These are phyloP conservation scores for Diplodia mutila DNA, from an alignment of 2,329 filamentous ascomycete species.

Conservation along the genomic window DNA sequence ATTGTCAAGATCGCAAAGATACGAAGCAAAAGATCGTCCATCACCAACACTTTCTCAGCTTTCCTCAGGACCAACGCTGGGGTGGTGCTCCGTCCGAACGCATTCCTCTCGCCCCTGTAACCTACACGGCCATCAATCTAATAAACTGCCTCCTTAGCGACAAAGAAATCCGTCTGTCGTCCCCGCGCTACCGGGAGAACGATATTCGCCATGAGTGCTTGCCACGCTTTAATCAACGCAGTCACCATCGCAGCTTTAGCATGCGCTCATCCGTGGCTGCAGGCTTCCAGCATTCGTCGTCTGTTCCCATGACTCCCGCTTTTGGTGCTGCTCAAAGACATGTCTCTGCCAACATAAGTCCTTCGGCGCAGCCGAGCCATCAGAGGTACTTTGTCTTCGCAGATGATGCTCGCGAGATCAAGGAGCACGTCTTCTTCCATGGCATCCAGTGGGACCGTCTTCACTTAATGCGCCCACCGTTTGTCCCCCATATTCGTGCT, in stretches of 20 bases:
- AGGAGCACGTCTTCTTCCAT: conserved; percentile 82
- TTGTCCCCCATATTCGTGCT: conserved; percentile 70
- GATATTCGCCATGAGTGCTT: conserved; percentile 48
- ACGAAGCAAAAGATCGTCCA: conserved; percentile 87
- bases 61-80: conserved; percentile 63
- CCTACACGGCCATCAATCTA: conserved; percentile 74
- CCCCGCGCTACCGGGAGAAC: conserved; percentile 71
- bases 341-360: conserved; percentile 18
- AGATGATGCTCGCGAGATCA: conserved; percentile 87
- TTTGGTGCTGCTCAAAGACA: conserved; percentile 28
- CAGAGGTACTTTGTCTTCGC: conserved; percentile 69
- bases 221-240: not conserved
- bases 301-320: not conserved
- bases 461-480: conserved; percentile 73
- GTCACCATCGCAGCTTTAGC: conserved; percentile 18
- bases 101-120: conserved; percentile 56
- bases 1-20: conserved; percentile 76
- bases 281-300: not conserved
- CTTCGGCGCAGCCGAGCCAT: conserved; percentile 44
- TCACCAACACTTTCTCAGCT: conserved; percentile 70
- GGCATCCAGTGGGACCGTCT: conserved; percentile 77
- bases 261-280: not conserved
- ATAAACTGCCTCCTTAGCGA: conserved; percentile 74
- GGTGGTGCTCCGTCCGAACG: conserved; percentile 56
- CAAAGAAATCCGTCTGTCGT: conserved; percentile 75